A percentile compares a stretch with the other conserved stretches of the same genome.
Conservation (phyloP, 2,329 filamentous ascomycete genomes). For the Cladosporium velox region DNA sequence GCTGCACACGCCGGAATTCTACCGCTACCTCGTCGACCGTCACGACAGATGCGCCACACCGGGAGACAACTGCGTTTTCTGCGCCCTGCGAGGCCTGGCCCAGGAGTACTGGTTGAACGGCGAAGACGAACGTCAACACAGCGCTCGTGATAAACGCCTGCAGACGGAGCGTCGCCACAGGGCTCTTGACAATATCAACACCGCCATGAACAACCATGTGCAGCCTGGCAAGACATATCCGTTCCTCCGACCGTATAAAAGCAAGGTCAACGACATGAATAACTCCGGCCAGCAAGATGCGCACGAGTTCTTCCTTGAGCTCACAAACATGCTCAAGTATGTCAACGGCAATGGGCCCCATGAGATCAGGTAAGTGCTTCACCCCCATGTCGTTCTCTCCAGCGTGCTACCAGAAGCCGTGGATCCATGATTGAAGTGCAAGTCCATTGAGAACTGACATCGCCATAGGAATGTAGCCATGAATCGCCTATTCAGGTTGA, state of each 20-base stretch:
- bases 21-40: slow-evolving; percentile 1
- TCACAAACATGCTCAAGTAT: slow-evolving; percentile 10
- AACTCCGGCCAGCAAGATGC: slow-evolving; percentile 19
- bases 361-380: background rate
- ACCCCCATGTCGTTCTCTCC: background rate
- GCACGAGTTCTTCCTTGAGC: slow-evolving; percentile 19
- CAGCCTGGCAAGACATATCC: background rate
- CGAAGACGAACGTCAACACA: background rate
- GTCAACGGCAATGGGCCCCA: background rate
- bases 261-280: background rate
- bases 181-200: background rate
- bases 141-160: background rate
- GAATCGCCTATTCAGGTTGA: background rate
- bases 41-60: background rate
- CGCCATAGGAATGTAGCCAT: background rate
- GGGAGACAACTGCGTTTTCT: slow-evolving; percentile 19
- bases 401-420: background rate
- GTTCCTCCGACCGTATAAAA: background rate
- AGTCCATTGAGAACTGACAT: slow-evolving; percentile 10
- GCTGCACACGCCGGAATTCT: slow-evolving; percentile 20
- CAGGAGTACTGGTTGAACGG: slow-evolving; percentile 20
- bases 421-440: background rate
- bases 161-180: background rate
- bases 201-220: background rate
- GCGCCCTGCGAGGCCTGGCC: slow-evolving; percentile 21